Base-by-base conservation (phyloP, 331 rosid genomes). In the Phaseolus coccineus region DNA sequence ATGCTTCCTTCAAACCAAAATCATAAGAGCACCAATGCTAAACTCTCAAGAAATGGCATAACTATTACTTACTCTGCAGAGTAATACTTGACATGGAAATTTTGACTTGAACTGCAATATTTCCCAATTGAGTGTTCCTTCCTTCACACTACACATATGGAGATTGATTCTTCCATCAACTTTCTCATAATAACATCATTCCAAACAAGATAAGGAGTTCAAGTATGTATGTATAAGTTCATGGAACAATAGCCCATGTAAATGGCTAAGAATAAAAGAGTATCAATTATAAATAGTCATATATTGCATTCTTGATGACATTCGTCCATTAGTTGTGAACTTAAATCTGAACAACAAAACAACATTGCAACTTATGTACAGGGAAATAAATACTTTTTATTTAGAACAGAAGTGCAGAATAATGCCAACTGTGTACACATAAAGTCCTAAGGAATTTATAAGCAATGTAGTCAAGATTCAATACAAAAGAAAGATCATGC, bases 81-180 rank as follows among this genome's bases (percentile, higher is more conserved):
- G 97, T 83, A 95, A 87, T 84, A 95, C 87, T 88, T 95, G 93
- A 48, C 90, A 94, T 12, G 98, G 97, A 86, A 95, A 94, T 85
- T 88, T 91, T 69, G 94, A 89, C 90, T 94, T 94, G 91, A 91
- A 92, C 81, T 92, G 97, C 88, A 92, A 77, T 9, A 91, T 86
- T 84, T 93, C 97, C 88, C 86, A 92, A 82, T 92, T 95, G 77
- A 95, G 97, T 5, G 92, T 85, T 86, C 98, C 98, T 55, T 90
- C 97, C 90, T 95, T 95, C 77, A 95, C 82, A 85, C 98, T 95
- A 77, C 78, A 84, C 77, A 61, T 19, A 19, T 59, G 22, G 62
- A 62, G 74, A 76, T 12, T 37, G 5, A 14, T 10, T 64, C 3
- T 77, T 75, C 62, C 12, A 75, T 82, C 75, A 81, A 80, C 53